Conservation (phyloP, 345 rosid species). For the Heritiera littoralis region DNA sequence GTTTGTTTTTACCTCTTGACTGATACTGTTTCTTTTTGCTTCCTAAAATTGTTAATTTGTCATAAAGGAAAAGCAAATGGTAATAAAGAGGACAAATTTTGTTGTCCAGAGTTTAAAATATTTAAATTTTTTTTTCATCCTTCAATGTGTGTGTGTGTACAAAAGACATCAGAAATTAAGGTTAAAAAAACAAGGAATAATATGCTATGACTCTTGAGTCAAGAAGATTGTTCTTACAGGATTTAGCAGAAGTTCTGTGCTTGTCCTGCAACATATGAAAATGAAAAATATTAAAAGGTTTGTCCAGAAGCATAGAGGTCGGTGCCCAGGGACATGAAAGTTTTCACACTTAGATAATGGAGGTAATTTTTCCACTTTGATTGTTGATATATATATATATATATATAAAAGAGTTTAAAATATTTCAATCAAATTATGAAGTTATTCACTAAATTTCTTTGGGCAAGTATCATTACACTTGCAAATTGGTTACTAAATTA, state of each 20-base stretch:
- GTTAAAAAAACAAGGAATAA: constrained; percentile 14
- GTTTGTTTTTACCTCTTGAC: background rate
- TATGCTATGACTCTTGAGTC: constrained; percentile 15
- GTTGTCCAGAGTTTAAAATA: background rate
- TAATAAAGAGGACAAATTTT: background rate
- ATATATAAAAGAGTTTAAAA: too few species aligned
- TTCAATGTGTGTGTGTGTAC: background rate
- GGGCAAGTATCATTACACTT: background rate
- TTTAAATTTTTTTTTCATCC: background rate
- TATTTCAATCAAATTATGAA: background rate
- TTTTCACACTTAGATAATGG: background rate
- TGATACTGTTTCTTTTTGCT: background rate
- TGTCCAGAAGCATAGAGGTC: background rate
- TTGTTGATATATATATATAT: background rate
- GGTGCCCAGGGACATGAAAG: background rate
- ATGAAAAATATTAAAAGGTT: background rate
- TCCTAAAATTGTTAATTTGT: background rate
- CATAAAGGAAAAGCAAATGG: background rate
- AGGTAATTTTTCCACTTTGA: background rate
- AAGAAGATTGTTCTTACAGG: constrained; percentile 60
- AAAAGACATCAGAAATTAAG: constrained; percentile 8
- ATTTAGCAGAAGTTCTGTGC: constrained; percentile 87
- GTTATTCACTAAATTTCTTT: constrained; percentile 1
- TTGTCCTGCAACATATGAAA: constrained; percentile 67
- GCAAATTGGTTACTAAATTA: background rate